Evolutionary conservation across 768 basidiomycete genomes (phyloP).

Genomic region (Rhodotorula sphaerocarpa): DNA sequence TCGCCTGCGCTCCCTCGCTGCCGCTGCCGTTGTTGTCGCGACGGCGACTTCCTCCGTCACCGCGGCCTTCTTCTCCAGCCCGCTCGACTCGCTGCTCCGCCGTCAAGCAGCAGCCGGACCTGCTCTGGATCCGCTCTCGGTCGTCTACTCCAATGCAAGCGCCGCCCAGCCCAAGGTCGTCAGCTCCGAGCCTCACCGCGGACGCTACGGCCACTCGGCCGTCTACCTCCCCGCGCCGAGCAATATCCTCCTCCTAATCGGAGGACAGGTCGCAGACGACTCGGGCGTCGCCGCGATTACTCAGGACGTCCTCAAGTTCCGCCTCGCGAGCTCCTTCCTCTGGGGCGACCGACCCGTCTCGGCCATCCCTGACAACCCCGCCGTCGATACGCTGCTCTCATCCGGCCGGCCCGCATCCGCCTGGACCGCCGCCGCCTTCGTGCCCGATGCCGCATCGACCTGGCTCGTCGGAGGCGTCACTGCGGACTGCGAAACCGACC

Average conservation of each 20-base stretch:
- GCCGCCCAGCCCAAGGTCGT: neutral
- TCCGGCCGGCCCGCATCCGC: conserved; percentile 12
- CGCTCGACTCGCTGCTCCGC: conserved; percentile 5
- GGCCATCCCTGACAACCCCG: conserved; percentile 27
- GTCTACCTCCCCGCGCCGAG: conserved; percentile 18
- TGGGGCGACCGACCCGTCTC: conserved; percentile 20
- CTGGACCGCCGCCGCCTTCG: conserved; percentile 5
- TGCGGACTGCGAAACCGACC: conserved; percentile 19
- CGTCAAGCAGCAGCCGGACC: too few species aligned
- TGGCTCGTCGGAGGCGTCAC: conserved; percentile 35
- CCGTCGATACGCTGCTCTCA: neutral
- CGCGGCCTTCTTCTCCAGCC: conserved; percentile 3
- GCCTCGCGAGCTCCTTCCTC: conserved; percentile 19
- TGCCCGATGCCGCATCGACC: neutral
- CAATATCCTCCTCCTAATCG: conserved; percentile 28
- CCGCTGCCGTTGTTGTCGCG: neutral
- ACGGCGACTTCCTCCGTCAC: neutral
- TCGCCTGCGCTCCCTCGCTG: neutral
- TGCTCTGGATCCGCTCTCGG: too few species aligned
- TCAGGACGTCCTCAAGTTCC: conserved; percentile 25
- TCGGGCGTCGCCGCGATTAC: conserved; percentile 18
- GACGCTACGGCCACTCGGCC: conserved; percentile 34
- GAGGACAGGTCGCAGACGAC: conserved; percentile 21
- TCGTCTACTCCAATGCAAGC: neutral
- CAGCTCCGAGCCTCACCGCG: neutral